Evolutionary conservation across 768 basidiomycete species (phyloP).

Genomic region (Suillus plorans): DNA sequence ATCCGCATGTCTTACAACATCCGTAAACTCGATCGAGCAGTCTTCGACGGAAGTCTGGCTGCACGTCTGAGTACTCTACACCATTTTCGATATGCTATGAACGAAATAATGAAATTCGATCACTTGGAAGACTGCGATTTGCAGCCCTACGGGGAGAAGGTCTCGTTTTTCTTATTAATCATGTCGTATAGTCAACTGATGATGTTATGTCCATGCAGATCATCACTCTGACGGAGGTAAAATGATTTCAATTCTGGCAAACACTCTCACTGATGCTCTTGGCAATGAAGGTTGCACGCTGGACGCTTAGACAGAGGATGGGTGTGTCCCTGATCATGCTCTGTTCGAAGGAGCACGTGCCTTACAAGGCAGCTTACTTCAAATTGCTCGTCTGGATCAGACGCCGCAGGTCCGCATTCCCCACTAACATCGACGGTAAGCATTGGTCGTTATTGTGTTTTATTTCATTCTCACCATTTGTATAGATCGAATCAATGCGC

Average conservation of each 20-base stretch:
- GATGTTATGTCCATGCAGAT: conserved; percentile 32
- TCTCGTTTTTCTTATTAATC: neutral
- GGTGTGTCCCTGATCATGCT: conserved; percentile 44
- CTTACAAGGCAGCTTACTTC: conserved; percentile 50
- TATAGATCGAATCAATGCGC: conserved; percentile 29
- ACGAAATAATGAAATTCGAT: conserved; percentile 21
- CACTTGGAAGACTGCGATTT: conserved; percentile 20
- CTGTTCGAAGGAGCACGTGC: conserved; percentile 38
- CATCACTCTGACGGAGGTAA: conserved; percentile 53
- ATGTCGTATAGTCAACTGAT: conserved; percentile 9
- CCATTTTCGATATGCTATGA: conserved; percentile 25
- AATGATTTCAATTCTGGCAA: conserved; percentile 4
- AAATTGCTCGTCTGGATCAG: conserved; percentile 44
- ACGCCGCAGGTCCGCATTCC: conserved; percentile 29
- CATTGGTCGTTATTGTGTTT: neutral
- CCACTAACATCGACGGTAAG: conserved; percentile 26
- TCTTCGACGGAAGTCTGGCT: conserved; percentile 23
- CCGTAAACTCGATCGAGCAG: conserved; percentile 19
- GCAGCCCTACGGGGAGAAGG: conserved; percentile 27
- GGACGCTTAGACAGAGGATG: conserved; percentile 43
- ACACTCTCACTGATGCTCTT: neutral
- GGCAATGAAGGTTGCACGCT: conserved; percentile 41
- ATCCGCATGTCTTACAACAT: conserved; percentile 8
- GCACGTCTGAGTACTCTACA: conserved; percentile 27
- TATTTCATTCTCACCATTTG: conserved; percentile 1